Base-by-base conservation (phyloP, 2,329 filamentous ascomycete genomes). In the Rutstroemia sp. region DNA sequence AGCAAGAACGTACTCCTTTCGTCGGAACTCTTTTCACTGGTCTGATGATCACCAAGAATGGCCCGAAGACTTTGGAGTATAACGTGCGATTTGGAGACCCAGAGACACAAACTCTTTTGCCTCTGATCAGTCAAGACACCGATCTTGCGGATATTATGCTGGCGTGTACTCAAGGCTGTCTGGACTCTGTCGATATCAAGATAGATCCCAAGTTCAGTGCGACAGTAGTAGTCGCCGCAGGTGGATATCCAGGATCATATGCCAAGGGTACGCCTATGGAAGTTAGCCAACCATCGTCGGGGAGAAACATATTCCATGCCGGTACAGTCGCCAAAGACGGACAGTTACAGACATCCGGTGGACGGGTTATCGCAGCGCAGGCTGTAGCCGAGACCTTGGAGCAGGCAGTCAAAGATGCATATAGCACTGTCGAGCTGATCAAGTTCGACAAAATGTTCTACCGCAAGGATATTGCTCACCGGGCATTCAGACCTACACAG, bases 21-120 rank as follows among this genome's bases (percentile, higher is more conserved):
- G 78, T 81, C 48, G 88, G 90, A 58, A 83, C 90, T 49, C 78
- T 95, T 18, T 94, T 94, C 72, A 94, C 89, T 1, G 94, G 92
- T n/a, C 76, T 96, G 42, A 96, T 96, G 90, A 88, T 96, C 75
- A 94, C 90, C 23, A 82, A 83, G 64, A 72, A 78, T 48, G 92
- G 92, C 0, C 85, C 91, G 45, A 91, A 89, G 72, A 86, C 90
- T 8, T 79, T 96, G 53, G 91, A 96, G 73, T 96, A 96, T 77
- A 96, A 96, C 66, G 90, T 95, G 50, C 85, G 92, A 57, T 95
- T 95, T 67, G 92, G 92, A 49, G 91, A 96, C 69, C 92, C 92
- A 2, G 92, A 96, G 73, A 94, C 90, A 0, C 90, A 96, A 74
- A 94, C 88, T 2, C 79, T 96, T 19, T 77, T 96, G 10, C 85